These are phyloP conservation scores for Novymonas esmeraldas DNA, from an alignment of 208 protist genomes.

Conservation along the genomic window DNA sequence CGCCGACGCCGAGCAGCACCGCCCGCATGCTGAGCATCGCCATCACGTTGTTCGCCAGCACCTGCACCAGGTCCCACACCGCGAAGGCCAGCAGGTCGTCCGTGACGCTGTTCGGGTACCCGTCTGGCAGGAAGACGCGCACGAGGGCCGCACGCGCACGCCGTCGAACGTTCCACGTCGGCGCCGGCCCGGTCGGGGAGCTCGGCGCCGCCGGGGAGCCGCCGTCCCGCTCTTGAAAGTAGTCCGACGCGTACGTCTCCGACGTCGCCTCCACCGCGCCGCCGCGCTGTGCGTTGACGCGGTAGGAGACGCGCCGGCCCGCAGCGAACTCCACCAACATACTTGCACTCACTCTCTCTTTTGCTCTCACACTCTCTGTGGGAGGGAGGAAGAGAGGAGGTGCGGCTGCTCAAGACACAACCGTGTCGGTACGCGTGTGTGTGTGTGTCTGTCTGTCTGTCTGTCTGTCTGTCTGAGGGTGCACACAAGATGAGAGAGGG, in stretches of 20 bases:
- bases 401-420: no score
- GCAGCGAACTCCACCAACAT: constrained; percentile 50
- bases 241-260: constrained; percentile 30
- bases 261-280: constrained; percentile 18
- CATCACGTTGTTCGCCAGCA: constrained; percentile 43
- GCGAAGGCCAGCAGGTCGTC: constrained; percentile 45
- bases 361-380: no score
- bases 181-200: background rate
- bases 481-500: no score
- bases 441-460: constrained; percentile 11
- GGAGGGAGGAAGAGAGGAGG: no score
- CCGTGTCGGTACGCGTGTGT: no score
- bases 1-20: constrained; percentile 54
- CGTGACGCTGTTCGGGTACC: constrained; percentile 66
- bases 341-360: no score
- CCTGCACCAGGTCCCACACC: constrained; percentile 36
- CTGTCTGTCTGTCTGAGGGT: constrained; percentile 1
- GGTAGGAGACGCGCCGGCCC: constrained; percentile 25
- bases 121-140: constrained; percentile 53
- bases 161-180: background rate
- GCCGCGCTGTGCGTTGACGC: constrained; percentile 31
- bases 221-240: constrained; percentile 18
- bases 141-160: constrained; percentile 18
- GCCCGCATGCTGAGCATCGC: constrained; percentile 51
- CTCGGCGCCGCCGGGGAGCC: background rate